These are phyloP conservation scores for Hypoxylon sp. DNA, from an alignment of 2,329 filamentous ascomycete genomes.

Conservation along the genomic window DNA sequence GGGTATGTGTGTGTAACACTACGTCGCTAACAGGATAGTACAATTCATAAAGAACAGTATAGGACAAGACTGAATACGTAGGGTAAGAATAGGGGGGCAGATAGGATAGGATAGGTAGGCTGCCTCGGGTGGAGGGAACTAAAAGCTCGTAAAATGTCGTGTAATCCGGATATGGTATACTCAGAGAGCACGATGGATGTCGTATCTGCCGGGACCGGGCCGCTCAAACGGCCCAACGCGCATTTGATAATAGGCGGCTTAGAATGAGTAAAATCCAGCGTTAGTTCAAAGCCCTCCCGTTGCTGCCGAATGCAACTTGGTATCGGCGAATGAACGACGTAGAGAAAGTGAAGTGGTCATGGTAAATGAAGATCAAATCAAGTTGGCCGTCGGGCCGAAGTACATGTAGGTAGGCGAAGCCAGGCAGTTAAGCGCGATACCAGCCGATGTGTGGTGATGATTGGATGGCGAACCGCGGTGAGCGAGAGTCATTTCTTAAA, in stretches of 20 bases:
- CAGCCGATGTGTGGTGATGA: constrained; percentile 16
- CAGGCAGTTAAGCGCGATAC: constrained; percentile 27
- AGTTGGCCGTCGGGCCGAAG: constrained; percentile 28
- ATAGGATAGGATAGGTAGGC: constrained; percentile 22
- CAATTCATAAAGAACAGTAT: constrained; percentile 15
- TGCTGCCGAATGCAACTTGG: constrained; percentile 2
- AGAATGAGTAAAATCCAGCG: constrained; percentile 10
- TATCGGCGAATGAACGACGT: constrained; percentile 4
- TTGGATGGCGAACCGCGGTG: constrained; percentile 29
- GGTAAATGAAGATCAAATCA: constrained; percentile 3
- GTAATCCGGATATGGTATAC: constrained; percentile 33
- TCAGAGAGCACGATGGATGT: constrained; percentile 24
- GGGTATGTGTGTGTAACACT: constrained; percentile 21
- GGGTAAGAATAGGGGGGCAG: constrained; percentile 7
- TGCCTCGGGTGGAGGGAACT: constrained; percentile 29
- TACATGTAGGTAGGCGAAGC: constrained; percentile 15
- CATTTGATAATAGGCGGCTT: constrained; percentile 27
- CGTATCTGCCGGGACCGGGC: constrained; percentile 36
- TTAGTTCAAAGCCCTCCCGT: constrained; percentile 5
- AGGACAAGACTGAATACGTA: constrained; percentile 14
- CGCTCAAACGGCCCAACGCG: constrained; percentile 37
- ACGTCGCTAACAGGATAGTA: constrained; percentile 20
- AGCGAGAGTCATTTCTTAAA: constrained; percentile 14
- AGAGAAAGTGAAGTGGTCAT: not conserved
- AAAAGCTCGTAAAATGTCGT: constrained; percentile 37